Evolutionary conservation across 441 rosid species (phyloP).

Genomic region (Aleurites moluccanus): DNA sequence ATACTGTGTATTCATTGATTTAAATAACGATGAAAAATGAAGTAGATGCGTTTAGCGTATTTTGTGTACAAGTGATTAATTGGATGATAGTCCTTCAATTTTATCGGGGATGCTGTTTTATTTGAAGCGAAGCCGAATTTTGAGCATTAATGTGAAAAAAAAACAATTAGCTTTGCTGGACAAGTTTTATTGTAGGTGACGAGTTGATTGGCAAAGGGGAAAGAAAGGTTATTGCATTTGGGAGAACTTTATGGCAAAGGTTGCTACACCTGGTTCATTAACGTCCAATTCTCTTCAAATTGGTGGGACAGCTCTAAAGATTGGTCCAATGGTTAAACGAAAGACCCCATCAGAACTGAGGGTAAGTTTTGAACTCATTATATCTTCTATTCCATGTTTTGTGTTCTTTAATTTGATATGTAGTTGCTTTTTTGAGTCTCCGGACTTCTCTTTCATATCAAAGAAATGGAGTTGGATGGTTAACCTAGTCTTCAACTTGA

Average conservation of each 20-base stretch:
- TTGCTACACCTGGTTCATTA: slow-evolving; percentile 54
- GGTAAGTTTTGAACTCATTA: slow-evolving; percentile 35
- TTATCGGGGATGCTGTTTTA: background rate
- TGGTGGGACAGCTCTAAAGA: slow-evolving; percentile 44
- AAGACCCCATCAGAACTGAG: slow-evolving; percentile 56
- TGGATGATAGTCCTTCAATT: background rate
- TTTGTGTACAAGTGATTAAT: background rate
- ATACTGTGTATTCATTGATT: background rate
- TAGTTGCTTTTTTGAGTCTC: background rate
- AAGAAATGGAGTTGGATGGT: background rate
- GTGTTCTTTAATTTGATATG: background rate
- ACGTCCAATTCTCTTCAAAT: slow-evolving; percentile 45
- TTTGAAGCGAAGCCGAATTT: background rate
- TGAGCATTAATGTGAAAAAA: background rate
- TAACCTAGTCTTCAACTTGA: background rate
- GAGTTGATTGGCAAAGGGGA: slow-evolving; percentile 25
- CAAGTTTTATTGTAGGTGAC: slow-evolving; percentile 4
- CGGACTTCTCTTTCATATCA: background rate
- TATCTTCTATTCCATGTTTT: background rate
- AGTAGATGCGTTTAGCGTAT: background rate
- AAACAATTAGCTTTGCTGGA: too few relatives aligned
- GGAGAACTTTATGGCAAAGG: slow-evolving; percentile 56
- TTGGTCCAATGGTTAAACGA: slow-evolving; percentile 43
- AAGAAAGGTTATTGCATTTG: background rate
- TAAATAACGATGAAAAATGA: background rate